These are phyloP conservation scores for Fulvia fulva DNA, from an alignment of 2,329 filamentous ascomycete species.

Conservation along the genomic window DNA sequence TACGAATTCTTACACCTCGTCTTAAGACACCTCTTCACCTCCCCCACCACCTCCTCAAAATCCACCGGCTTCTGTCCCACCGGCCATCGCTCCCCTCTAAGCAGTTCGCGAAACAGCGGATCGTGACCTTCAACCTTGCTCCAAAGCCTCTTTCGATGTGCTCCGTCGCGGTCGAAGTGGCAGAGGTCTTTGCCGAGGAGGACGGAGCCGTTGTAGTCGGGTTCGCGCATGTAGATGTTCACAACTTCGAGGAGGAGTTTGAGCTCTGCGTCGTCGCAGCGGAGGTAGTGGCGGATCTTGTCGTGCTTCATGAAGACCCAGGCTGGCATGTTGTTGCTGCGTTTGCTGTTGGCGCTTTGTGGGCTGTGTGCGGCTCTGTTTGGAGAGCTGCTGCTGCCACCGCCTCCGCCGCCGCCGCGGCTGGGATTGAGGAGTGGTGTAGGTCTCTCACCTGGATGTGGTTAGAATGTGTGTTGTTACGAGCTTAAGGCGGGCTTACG, in stretches of 20 bases:
- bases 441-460: neutral
- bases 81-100: neutral
- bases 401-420: neutral
- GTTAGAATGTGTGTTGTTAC: neutral
- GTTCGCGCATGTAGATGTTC: neutral
- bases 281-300: neutral
- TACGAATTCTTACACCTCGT: neutral
- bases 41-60: neutral
- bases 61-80: neutral
- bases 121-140: neutral
- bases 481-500: neutral
- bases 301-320: neutral
- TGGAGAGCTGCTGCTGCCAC: neutral
- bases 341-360: no score
- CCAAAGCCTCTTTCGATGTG: neutral
- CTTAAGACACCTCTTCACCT: neutral
- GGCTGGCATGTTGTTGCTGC: neutral
- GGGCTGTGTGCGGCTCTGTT: no score
- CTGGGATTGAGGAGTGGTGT: neutral
- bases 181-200: neutral
- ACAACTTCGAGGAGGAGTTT: neutral
- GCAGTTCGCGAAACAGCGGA: neutral
- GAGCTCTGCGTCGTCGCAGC: neutral
- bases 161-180: neutral
- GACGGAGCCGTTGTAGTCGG: neutral